Percentiles rank a stretch among this genome's conserved stretches.
phyloP scores from a whole-genome alignment of 768 basidiomycete species.

The Leucocoprinus leucothites region DNA sequence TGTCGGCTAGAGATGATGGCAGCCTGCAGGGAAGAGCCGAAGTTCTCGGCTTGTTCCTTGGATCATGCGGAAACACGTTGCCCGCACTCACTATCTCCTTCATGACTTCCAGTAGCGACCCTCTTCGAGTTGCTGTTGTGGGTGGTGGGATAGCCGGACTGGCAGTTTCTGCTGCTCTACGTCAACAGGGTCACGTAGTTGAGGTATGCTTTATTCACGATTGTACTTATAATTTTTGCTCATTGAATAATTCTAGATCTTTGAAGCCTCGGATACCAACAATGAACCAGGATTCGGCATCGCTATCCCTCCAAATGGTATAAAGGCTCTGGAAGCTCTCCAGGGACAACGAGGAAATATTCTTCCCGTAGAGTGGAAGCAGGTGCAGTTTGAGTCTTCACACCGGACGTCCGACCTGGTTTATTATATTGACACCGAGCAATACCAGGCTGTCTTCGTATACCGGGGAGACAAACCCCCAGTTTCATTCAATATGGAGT shows the following conservation, averaged over 20 bases:
- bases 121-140: neutral
- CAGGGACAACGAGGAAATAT: neutral
- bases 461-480: neutral
- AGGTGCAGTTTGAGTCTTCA: neutral
- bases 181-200: neutral
- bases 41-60: too few relatives aligned
- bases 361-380: neutral
- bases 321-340: neutral
- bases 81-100: neutral
- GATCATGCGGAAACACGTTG: too few relatives aligned
- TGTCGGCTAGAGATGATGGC: too few relatives aligned
- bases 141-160: neutral
- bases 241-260: too few relatives aligned
- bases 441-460: neutral
- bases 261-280: neutral
- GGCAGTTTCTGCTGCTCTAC: neutral
- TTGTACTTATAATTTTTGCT: too few relatives aligned
- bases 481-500: neutral
- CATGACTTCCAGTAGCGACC: neutral
- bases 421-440: too few relatives aligned
- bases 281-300: neutral
- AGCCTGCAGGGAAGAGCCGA: too few relatives aligned
- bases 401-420: neutral
- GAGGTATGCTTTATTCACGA: neutral
- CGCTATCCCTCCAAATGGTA: neutral